Conservation (phyloP, 1,284 basidiomycete species). For the Rhodofomes roseus region DNA sequence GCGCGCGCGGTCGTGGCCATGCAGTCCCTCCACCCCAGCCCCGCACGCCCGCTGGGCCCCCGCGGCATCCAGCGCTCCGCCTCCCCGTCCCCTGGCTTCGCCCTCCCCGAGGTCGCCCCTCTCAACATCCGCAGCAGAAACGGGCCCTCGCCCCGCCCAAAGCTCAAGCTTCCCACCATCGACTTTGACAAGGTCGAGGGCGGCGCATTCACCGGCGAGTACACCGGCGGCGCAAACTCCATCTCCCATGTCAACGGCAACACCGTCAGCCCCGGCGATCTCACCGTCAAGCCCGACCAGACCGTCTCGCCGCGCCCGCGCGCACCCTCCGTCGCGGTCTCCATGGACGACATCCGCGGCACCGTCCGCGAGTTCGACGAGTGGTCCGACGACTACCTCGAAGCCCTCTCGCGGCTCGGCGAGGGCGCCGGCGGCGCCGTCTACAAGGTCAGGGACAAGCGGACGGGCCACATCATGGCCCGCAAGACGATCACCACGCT, state of each 20-base stretch:
- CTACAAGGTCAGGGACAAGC: constrained; percentile 81
- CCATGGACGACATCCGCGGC: constrained; percentile 30
- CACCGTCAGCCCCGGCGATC: constrained; percentile 42
- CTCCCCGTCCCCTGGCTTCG: constrained; percentile 38
- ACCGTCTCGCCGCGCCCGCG: constrained; percentile 27
- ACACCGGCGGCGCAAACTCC: constrained; percentile 21
- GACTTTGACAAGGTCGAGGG: constrained; percentile 24
- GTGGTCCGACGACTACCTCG: constrained; percentile 70
- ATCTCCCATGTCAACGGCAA: constrained; percentile 26
- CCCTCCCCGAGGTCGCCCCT: constrained; percentile 34
- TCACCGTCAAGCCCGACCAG: constrained; percentile 49
- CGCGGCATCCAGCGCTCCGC: constrained; percentile 42
- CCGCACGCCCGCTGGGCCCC: constrained; percentile 54
- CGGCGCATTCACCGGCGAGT: constrained; percentile 27
- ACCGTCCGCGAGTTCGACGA: constrained; percentile 36
- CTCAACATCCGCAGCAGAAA: constrained; percentile 39
- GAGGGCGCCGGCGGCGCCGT: constrained; percentile 97
- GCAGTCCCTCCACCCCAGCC: constrained; percentile 33
- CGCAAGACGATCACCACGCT: constrained; percentile 96
- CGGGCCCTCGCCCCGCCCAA: constrained; percentile 22
- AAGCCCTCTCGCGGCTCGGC: constrained; percentile 75
- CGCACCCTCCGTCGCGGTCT: constrained; percentile 21
- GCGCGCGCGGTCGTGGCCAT: constrained; percentile 27
- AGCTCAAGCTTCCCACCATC: constrained; percentile 27
- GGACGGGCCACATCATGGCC: constrained; percentile 80